Base-by-base conservation (phyloP, 805 yeast genomes). In the Barnettozyma botsteinii region DNA sequence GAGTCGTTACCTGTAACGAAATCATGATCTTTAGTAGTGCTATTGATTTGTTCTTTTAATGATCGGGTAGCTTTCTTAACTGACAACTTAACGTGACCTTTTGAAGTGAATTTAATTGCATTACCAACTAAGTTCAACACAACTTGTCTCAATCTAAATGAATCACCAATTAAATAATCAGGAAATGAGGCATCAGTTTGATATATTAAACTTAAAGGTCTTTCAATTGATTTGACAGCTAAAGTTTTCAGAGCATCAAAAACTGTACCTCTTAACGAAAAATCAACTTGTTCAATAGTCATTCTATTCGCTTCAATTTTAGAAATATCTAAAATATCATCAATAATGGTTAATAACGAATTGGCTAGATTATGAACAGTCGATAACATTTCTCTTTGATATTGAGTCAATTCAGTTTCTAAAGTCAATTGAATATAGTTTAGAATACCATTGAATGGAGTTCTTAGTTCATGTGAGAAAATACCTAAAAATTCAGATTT, bases 261-360 rank as follows among this genome's bases (percentile, higher is more conserved):
- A 3, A 85, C 88, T 0, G 95, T 86, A 5, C 91, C 88, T 55
- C 95, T 71, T 35, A 86, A 67, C 11, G 91, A 81, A 57, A 86
- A 86, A 44, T 88, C 94, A 47, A 85, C 85, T 56, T 84, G 83
- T 57, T 86, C 95, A 41, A 86, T 87, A 0, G 94, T 85, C 95
- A 86, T 86, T 61, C 95, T 71, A 61, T 86, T 86, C 19, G 95
- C 95, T 62, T 86, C 95, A 61, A 86, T 86, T 73, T 86, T 86
- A 42, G 95, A 86, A 55, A 86, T 86, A 77, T 86, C 95, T 51
- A 86, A 70, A 53, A 86, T 86, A 60, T 86, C 95, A 57, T 86
- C 95, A 53, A 86, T 86, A 48, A 86, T 86, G 0, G 95, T 86
- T 53, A 86, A 70, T 50, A 86, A 67, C 2, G 94, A 83, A 57